Base-by-base conservation (phyloP, 1,284 basidiomycete genomes). In the Malassezia vespertilionis region DNA sequence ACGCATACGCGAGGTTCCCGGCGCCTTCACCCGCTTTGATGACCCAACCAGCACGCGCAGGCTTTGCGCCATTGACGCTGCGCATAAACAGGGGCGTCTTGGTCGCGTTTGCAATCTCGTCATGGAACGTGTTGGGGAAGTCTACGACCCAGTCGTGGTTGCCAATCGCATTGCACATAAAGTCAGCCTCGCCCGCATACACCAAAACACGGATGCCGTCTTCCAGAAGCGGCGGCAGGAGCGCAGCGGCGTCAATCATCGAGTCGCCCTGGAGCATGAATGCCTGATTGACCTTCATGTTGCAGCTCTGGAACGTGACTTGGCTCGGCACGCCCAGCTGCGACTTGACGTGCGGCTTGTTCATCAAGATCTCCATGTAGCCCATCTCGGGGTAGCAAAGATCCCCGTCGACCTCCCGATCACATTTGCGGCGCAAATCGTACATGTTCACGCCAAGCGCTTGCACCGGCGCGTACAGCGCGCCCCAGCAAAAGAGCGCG, bases 101-200 rank as follows among this genome's bases (percentile, higher is more conserved):
- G 7, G 61, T 60, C 24, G 52, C 55, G 48, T 55, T 58, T 54
- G 51, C 52, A 36, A 65, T 58, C 44, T 66, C 63, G 33, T 54
- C 48, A 7, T 57, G 52, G 54, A 53, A 61, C 40, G 50, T 44
- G 4, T 58, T 63, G 43, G 59, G 42, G 51, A 70, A 57, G 23
- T 48, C 44, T 24, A 60, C 45, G 40, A 60, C 49, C 67, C 67
- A 70, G 28, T 56, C 49, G 32, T 57, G 52, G 53, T 69, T 70
- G 42, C 67, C 67, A 39, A 61, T 61, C 41, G 53, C 58, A 52
- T 63, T 60, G 54, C 66, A 69, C 60, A 72, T 82, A 74, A 82
- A 81, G 71, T 89, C 87, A 76, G 83, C 81, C 61, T 84, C 82
- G 20, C 84, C 86, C 45, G 84, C 83, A 63, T 88, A 89, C 28